Evolutionary conservation across 768 basidiomycete species (phyloP).

Genomic region (Suillus luteus): DNA sequence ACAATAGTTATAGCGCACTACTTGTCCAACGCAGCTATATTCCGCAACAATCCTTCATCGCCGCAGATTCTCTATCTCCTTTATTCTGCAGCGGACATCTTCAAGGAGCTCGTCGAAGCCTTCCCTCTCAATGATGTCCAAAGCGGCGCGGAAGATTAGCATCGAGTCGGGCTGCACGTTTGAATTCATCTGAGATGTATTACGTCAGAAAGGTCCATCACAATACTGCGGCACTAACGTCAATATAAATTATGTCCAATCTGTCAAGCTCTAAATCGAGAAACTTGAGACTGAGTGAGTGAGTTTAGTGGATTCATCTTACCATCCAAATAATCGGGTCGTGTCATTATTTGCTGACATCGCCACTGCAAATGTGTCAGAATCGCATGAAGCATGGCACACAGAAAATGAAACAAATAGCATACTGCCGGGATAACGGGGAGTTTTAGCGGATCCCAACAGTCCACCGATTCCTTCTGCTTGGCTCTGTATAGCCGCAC

Average conservation of each 20-base stretch:
- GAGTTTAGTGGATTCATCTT: constrained; percentile 14
- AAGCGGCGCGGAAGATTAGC: constrained; percentile 72
- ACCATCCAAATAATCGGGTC: constrained; percentile 83
- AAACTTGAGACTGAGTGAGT: constrained; percentile 8
- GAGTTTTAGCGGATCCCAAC: constrained; percentile 38
- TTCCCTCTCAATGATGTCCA: constrained; percentile 68
- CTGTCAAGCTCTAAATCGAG: constrained; percentile 57
- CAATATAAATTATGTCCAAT: constrained; percentile 75
- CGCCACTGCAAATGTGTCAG: constrained; percentile 47
- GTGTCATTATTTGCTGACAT: constrained; percentile 81
- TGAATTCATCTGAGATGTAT: constrained; percentile 57
- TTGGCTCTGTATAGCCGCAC: constrained; percentile 59
- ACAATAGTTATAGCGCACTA: not conserved
- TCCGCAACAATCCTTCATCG: not conserved
- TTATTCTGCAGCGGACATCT: constrained; percentile 71
- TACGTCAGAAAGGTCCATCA: constrained; percentile 1
- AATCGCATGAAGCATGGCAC: constrained; percentile 4
- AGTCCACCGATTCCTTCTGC: constrained; percentile 44
- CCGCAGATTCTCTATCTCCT: constrained; percentile 82
- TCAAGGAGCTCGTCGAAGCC: constrained; percentile 81
- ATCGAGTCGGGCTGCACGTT: constrained; percentile 81
- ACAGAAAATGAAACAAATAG: constrained; percentile 39
- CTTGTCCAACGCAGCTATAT: not conserved
- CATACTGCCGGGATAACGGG: constrained; percentile 64
- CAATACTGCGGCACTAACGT: constrained; percentile 45